These are phyloP conservation scores for Sporisorium iseilematis-ciliati DNA, from an alignment of 1,284 basidiomycete species.

Conservation along the genomic window DNA sequence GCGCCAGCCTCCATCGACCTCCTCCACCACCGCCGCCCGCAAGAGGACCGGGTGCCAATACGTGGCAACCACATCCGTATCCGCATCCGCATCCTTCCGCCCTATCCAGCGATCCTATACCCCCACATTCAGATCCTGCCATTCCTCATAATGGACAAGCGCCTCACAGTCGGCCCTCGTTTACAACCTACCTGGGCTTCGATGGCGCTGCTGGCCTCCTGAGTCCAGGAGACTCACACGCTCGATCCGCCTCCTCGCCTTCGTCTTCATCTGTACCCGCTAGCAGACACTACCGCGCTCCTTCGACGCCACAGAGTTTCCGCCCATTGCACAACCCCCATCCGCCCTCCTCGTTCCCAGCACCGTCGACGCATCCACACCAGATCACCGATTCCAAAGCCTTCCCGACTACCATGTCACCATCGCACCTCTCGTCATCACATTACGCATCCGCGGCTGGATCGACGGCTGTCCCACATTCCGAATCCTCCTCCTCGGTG, in stretches of 20 bases:
- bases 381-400: not conserved
- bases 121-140: slow-evolving; percentile 4
- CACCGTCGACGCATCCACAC: slow-evolving; percentile 11
- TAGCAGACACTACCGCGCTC: slow-evolving; percentile 15
- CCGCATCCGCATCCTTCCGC: slow-evolving; percentile 2
- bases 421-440: slow-evolving; percentile 8
- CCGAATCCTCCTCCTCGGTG: not conserved
- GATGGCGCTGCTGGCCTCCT: slow-evolving; percentile 46
- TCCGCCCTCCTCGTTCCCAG: slow-evolving; percentile 13
- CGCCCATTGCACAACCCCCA: slow-evolving; percentile 26
- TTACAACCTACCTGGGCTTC: slow-evolving; percentile 48
- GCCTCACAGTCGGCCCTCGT: slow-evolving; percentile 31
- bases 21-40: slow-evolving; percentile 10
- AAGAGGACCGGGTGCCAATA: not conserved
- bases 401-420: slow-evolving; percentile 1
- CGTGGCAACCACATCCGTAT: slow-evolving; percentile 9
- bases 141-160: slow-evolving; percentile 5
- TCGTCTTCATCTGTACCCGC: slow-evolving; percentile 4
- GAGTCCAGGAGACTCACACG: slow-evolving; percentile 37
- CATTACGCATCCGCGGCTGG: not conserved
- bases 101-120: slow-evolving; percentile 9
- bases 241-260: slow-evolving; percentile 20
- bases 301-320: slow-evolving; percentile 22
- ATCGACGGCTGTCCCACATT: not conserved
- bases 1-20: slow-evolving; percentile 18